Evolutionary conservation across 768 basidiomycete genomes (phyloP), one percentile per base, ranked within the genome.

Genomic region (Russula sp.): DNA sequence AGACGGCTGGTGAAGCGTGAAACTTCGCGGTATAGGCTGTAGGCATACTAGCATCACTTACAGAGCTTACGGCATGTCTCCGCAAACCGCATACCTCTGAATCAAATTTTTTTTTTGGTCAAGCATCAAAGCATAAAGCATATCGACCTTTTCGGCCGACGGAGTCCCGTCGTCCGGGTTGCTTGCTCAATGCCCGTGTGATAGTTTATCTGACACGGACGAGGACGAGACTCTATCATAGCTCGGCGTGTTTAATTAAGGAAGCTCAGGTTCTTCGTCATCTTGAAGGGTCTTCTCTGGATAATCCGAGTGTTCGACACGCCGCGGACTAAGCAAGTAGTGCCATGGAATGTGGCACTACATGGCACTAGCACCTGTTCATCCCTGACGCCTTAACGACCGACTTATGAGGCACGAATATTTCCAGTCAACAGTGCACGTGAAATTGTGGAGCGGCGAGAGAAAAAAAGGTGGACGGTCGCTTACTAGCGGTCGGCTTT

Each of bases 301-400:
- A 10, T 14, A 6, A 32, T 48, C 40, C 37, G 37, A 47, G 51
- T n/a, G 13, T 53, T 53, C 14, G 44, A 52, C 31, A 32, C n/a
- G 8, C 44, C 42, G n/a, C 31, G 42, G 50, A 39, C 16, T 9
- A n/a, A n/a, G 32, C n/a, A 44, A 51, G 16, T 27, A 6, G n/a
- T 42, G 32, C n/a, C 45, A 48, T 31, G 20, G 37, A 48, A 22
- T 22, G 51, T 27, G 48, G 48, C 55, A 47, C 35, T 42, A 47
- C 5, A 53, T 31, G 62, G 48, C 47, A 31, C 47, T 40, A 37
- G 58, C 57, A 53, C 57, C n/a, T 49, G 34, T 37, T 37, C 42
- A 63, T 57, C 5, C 42, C 61, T 49, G 37, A 40, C 11, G 27
- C 47, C 16, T 51, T 59, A 49, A 51, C 50, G 49, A 31, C 58